Percentiles rank a stretch among this genome's conserved stretches.
Evolutionary conservation across 2,329 filamentous ascomycete genomes (phyloP).

Genomic region (Xylaria digitata): DNA sequence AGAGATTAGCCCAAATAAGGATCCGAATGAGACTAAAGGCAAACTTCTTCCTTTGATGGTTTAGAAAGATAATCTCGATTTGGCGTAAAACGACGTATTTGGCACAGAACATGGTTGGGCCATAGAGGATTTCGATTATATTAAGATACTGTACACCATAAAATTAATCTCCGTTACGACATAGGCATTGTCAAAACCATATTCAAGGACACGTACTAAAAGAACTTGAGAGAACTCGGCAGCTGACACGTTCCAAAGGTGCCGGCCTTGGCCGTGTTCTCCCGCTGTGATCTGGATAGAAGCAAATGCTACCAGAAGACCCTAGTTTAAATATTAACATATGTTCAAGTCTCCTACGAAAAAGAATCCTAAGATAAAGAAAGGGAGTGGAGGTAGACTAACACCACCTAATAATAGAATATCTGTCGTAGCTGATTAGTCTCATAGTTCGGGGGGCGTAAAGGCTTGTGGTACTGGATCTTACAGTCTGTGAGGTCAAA

Average conservation of each 20-base stretch:
- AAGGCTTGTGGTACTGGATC: background rate
- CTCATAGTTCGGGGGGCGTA: too few species aligned
- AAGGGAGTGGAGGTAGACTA: background rate
- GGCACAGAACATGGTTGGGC: slow-evolving; percentile 24
- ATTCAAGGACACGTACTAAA: background rate
- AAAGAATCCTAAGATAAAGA: too few species aligned
- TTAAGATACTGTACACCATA: too few species aligned
- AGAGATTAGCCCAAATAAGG: slow-evolving; percentile 33
- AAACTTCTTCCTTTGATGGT: slow-evolving; percentile 12
- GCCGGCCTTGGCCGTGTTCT: background rate
- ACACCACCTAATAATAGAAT: background rate
- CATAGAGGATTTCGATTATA: slow-evolving; percentile 32
- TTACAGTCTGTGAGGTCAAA: background rate
- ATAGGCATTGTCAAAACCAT: too few species aligned
- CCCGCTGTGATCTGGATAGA: background rate
- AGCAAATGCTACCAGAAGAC: background rate
- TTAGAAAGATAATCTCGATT: slow-evolving; percentile 36
- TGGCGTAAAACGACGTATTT: slow-evolving; percentile 39
- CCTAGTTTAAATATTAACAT: background rate
- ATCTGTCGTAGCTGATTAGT: background rate
- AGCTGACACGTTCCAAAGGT: background rate
- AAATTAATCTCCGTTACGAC: too few species aligned
- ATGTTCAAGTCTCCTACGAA: background rate
- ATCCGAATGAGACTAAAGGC: background rate
- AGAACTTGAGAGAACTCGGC: background rate